A percentile compares a stretch with the other conserved stretches of the same genome.
phyloP scores from a whole-genome alignment of 2,329 filamentous ascomycete genomes.

The Paracorniculantispora psalliotae region DNA sequence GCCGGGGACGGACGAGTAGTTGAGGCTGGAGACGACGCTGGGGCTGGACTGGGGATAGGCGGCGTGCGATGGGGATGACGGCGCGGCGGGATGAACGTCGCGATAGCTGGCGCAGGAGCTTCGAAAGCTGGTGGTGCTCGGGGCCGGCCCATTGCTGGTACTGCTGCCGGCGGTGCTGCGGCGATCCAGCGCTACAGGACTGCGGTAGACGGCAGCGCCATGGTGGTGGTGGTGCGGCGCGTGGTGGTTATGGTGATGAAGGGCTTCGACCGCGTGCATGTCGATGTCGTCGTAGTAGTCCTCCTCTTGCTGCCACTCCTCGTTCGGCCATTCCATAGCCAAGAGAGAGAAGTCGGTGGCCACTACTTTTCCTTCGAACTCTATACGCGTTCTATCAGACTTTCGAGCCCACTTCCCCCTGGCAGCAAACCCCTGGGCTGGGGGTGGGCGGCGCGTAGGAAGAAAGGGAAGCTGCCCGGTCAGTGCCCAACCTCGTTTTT shows the following conservation, averaged over 20 bases:
- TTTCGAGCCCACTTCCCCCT: conserved; percentile 1
- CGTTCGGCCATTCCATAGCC: conserved; percentile 13
- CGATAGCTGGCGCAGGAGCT: conserved; percentile 5
- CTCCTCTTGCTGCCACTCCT: conserved; percentile 13
- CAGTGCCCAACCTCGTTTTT: conserved; percentile 12
- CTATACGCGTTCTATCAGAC: not conserved
- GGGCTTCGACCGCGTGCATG: conserved; percentile 10
- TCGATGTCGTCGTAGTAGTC: conserved; percentile 8
- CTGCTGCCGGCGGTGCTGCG: conserved; percentile 8
- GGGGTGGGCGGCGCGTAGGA: not conserved
- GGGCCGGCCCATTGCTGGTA: conserved; percentile 1
- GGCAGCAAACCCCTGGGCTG: not conserved
- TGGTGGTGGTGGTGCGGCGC: not conserved
- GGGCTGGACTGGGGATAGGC: conserved; percentile 12
- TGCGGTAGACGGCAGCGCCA: not conserved
- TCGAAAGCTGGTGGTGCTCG: conserved; percentile 7
- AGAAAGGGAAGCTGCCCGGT: not conserved
- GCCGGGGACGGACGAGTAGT: conserved; percentile 6
- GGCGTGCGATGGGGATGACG: not conserved
- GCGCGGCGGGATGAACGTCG: not conserved
- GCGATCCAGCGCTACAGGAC: conserved; percentile 11
- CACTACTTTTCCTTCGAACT: conserved; percentile 1
- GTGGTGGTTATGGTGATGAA: conserved; percentile 3
- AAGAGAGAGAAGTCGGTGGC: not conserved
- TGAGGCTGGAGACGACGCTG: conserved; percentile 12